Percentiles rank a stretch among this genome's conserved stretches.
Conservation (phyloP, 345 rosid genomes). For the Balakata baccata region DNA sequence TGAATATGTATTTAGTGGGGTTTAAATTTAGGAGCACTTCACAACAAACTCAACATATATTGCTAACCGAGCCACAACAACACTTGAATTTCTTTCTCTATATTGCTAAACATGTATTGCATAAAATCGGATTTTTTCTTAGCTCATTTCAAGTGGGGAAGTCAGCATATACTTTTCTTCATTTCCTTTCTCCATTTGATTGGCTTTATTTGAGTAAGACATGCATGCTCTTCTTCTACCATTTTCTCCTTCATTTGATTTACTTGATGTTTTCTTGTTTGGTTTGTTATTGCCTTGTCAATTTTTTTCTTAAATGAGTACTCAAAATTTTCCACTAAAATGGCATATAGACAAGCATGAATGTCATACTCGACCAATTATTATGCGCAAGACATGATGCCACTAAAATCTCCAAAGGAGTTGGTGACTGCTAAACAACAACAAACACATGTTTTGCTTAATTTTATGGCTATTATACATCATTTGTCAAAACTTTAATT, state of each 20-base stretch:
- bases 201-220: neutral
- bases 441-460: too few relatives aligned
- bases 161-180: neutral
- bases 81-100: neutral
- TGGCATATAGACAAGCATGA: too few relatives aligned
- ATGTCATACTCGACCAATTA: too few relatives aligned
- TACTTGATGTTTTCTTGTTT: neutral
- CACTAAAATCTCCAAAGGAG: too few relatives aligned
- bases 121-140: neutral
- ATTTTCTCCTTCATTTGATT: neutral
- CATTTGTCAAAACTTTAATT: too few relatives aligned
- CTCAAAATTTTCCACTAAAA: neutral
- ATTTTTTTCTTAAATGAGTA: neutral
- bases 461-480: too few relatives aligned
- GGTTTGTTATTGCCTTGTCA: slow-evolving; percentile 5
- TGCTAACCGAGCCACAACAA: too few relatives aligned
- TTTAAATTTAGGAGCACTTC: too few relatives aligned
- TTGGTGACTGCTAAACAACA: too few relatives aligned
- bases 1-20: too few relatives aligned
- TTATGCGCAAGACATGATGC: too few relatives aligned
- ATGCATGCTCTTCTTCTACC: neutral
- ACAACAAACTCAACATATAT: too few relatives aligned
- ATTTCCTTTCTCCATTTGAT: neutral
- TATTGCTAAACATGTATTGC: neutral
- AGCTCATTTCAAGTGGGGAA: neutral